These are phyloP conservation scores for Linnemannia elongata DNA, from an alignment of 192 early-diverging fungal species.

Conservation along the genomic window DNA sequence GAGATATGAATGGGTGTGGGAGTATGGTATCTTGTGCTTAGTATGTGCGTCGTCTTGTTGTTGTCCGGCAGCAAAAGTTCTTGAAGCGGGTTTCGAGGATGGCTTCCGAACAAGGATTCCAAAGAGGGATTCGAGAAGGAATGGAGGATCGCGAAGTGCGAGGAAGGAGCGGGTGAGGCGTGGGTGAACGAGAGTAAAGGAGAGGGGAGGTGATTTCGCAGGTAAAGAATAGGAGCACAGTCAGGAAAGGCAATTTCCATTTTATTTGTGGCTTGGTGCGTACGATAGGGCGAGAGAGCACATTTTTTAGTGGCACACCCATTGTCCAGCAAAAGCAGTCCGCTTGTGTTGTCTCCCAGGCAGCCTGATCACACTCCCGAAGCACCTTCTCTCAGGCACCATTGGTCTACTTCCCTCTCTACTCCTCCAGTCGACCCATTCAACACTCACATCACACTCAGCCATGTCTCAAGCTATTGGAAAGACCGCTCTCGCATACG, in stretches of 20 bases:
- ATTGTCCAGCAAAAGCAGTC: background rate
- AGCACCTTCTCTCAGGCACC: background rate
- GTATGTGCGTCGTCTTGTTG: background rate
- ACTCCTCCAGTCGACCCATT: background rate
- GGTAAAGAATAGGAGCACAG: background rate
- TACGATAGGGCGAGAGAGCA: background rate
- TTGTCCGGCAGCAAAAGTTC: background rate
- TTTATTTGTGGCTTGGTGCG: constrained; percentile 7
- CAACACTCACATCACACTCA: constrained; percentile 3
- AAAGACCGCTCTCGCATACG: constrained; percentile 86
- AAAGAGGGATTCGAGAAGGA: background rate
- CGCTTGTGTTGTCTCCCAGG: background rate
- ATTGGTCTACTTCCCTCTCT: background rate
- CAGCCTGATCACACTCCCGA: constrained; percentile 4
- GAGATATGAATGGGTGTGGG: background rate
- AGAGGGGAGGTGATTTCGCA: background rate
- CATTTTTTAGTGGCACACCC: constrained; percentile 1
- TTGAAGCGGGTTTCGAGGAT: background rate
- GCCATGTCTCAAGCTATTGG: constrained; percentile 71
- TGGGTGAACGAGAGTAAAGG: background rate
- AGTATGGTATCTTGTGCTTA: background rate
- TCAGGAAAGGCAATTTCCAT: background rate
- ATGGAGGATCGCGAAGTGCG: background rate
- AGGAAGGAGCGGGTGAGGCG: background rate
- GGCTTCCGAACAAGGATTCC: no score